A percentile compares a stretch with the other conserved stretches of the same genome.
Evolutionary conservation across 2,329 filamentous ascomycete species (phyloP).

Genomic region (Elsinoe perseae): DNA sequence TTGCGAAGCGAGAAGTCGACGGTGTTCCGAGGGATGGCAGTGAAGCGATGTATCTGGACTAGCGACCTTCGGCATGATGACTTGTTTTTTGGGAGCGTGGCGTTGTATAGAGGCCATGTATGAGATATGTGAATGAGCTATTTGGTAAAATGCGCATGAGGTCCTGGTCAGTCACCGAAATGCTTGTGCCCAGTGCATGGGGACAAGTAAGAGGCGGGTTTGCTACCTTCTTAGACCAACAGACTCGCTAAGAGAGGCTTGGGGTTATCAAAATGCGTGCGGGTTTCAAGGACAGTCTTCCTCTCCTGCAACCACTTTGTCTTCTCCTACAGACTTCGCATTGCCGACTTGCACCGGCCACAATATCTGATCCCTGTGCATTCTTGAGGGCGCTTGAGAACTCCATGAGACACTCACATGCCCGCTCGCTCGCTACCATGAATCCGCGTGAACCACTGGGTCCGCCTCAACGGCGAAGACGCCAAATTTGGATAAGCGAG

Average conservation of each 20-base stretch:
- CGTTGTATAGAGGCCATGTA: not conserved
- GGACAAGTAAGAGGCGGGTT: too few relatives aligned
- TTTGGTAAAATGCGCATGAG: not conserved
- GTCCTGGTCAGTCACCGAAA: not conserved
- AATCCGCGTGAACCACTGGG: not conserved
- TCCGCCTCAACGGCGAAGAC: not conserved
- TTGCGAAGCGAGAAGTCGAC: constrained; percentile 33
- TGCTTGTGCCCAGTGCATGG: not conserved
- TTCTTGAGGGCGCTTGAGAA: too few relatives aligned
- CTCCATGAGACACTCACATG: not conserved
- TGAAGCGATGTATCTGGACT: constrained; percentile 37
- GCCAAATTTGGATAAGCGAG: constrained; percentile 1
- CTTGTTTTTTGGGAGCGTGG: constrained; percentile 2
- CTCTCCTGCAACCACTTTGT: too few relatives aligned
- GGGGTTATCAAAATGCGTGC: too few relatives aligned
- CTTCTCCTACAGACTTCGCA: too few relatives aligned
- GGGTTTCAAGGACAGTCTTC: too few relatives aligned
- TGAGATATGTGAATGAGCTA: not conserved
- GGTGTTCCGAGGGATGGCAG: constrained; percentile 32
- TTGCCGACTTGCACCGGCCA: too few relatives aligned
- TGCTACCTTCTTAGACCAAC: too few relatives aligned
- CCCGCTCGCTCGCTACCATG: not conserved
- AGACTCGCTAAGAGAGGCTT: too few relatives aligned
- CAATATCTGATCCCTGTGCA: too few relatives aligned
- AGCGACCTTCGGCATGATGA: not conserved